Conservation (phyloP, 306 rosid genomes). For the Corylus avellana region DNA sequence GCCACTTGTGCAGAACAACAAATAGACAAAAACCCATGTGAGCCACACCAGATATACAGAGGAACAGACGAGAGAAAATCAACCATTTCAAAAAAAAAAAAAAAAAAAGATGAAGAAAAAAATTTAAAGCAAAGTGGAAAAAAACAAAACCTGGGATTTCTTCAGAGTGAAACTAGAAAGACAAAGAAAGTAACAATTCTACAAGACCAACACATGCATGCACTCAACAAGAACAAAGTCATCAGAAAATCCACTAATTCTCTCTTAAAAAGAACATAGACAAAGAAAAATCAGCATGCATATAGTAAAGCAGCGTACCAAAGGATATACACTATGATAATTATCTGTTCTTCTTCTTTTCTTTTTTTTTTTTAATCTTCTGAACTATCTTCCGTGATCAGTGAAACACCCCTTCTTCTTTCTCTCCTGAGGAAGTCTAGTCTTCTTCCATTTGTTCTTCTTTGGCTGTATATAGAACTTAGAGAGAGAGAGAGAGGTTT, state of each 20-base stretch:
- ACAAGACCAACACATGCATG: slow-evolving; percentile 54
- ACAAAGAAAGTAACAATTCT: slow-evolving; percentile 8
- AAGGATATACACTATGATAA: slow-evolving; percentile 21
- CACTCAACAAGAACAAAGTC: slow-evolving; percentile 28
- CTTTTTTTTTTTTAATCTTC: background rate
- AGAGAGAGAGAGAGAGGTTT: slow-evolving; percentile 25
- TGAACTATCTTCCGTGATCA: slow-evolving; percentile 31
- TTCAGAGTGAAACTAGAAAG: slow-evolving; percentile 26
- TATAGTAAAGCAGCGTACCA: background rate
- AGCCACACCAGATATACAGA: slow-evolving; percentile 29
- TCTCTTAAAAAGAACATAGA: slow-evolving; percentile 7
- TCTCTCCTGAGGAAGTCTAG: slow-evolving; percentile 18
- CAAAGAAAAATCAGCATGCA: slow-evolving; percentile 34
- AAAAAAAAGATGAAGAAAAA: slow-evolving; percentile 3
- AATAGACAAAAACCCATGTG: slow-evolving; percentile 30
- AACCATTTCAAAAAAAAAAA: background rate
- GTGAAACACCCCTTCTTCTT: slow-evolving; percentile 39
- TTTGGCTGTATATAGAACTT: slow-evolving; percentile 22
- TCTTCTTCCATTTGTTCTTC: slow-evolving; percentile 18
- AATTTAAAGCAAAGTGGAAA: slow-evolving; percentile 4
- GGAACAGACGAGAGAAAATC: slow-evolving; percentile 10
- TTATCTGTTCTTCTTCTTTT: background rate
- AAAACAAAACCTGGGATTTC: slow-evolving; percentile 23
- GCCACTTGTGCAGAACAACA: slow-evolving; percentile 32
- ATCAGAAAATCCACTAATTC: slow-evolving; percentile 17